Percentiles rank a stretch among this genome's conserved stretches.
These are phyloP conservation scores for Amanita inopinata DNA, from an alignment of 768 basidiomycete genomes.

Conservation along the genomic window DNA sequence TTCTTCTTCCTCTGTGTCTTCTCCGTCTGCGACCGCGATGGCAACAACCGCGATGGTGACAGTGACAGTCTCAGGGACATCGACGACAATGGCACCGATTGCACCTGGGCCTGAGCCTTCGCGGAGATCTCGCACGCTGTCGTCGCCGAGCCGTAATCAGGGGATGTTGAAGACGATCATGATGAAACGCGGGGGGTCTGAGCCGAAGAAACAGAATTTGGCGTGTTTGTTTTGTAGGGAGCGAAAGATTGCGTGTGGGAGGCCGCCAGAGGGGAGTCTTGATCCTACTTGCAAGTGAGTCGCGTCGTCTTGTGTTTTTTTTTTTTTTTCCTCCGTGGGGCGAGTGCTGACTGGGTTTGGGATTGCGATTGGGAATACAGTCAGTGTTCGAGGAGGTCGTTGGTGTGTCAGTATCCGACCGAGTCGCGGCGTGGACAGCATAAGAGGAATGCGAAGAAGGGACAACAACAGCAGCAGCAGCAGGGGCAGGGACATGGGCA, in stretches of 20 bases:
- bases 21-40: too few species aligned
- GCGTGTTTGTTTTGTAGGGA: slow-evolving; percentile 33
- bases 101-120: too few species aligned
- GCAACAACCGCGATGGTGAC: too few species aligned
- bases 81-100: not conserved
- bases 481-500: too few species aligned
- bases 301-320: not conserved
- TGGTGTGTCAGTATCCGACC: slow-evolving; percentile 40
- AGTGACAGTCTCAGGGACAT: not conserved
- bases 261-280: slow-evolving; percentile 25
- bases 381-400: slow-evolving; percentile 40
- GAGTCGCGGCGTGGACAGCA: slow-evolving; percentile 21
- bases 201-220: slow-evolving; percentile 20
- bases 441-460: slow-evolving; percentile 9
- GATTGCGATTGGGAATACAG: slow-evolving; percentile 20
- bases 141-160: slow-evolving; percentile 2
- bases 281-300: slow-evolving; percentile 44
- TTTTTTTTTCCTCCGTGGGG: not conserved
- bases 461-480: too few species aligned
- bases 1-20: too few species aligned
- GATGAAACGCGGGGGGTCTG: slow-evolving; percentile 10
- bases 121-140: slow-evolving; percentile 7
- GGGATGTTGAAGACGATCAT: slow-evolving; percentile 9
- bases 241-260: slow-evolving; percentile 32
- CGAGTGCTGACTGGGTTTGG: not conserved